Evolutionary conservation across 805 yeast species (phyloP), one percentile per base, ranked within the genome.

Genomic region (Lipomyces lipofer): DNA sequence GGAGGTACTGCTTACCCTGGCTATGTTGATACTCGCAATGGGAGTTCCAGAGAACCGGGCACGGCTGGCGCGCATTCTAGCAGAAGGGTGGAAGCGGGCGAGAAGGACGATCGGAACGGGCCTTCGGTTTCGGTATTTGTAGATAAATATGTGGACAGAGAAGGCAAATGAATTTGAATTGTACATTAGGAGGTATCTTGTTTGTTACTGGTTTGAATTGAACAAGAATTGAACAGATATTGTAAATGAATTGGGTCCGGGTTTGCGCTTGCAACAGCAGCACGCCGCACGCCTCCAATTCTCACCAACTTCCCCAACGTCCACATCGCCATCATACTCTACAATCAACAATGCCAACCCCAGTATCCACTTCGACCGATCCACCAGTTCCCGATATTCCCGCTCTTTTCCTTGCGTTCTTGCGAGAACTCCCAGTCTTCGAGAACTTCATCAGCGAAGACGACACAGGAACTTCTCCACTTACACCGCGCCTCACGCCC

Each of bases 1-100:
- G 22, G 54, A 54, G 36, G 8, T 33, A 12, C n/a, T 49, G 3
- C 36, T 54, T 33, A 22, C 49, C 25, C 2, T 49, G 13, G 13
- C 50, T 12, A 35, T 51, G 27, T 21, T 50, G n/a, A 6, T 43
- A 2, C 19, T 50, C 15, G 58, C 52, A 8, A 17, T 54, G 19
- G 54, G 39, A 5, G 49, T 50, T 10, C 53, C 54, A n/a, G 51
- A 47, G 19, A 54, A 43, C 39, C 40, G 58, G 13, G n/a, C 43
- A 8, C 28, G 49, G 19, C 9, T 54, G 21, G 19, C 36, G 10
- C 15, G 24, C 7, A 13, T 47, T 22, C 22, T 47, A 3, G 19
- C 15, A 17, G 42, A 35, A 25, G 29, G 29, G 22, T 33, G 40
- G 32, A 22, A 17, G 42, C 43, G 51, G 12, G 32, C 46, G 4